These are phyloP conservation scores for Xylaria sp. DNA, from an alignment of 2,329 filamentous ascomycete genomes.

Conservation along the genomic window DNA sequence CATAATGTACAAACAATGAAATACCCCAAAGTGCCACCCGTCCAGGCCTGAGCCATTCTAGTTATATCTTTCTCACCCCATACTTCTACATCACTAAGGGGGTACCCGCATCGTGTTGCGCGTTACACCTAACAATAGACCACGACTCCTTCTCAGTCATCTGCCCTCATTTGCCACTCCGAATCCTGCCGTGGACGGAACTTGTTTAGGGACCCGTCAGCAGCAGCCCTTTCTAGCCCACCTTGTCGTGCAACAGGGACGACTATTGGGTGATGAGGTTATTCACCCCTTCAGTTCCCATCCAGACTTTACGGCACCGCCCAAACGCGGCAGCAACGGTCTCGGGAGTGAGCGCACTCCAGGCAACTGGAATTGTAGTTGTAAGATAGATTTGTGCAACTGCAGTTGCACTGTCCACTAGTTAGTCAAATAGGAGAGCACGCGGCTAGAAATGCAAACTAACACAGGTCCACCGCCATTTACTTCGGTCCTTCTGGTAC, in stretches of 20 bases:
- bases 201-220: background rate
- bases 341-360: slow-evolving; percentile 30
- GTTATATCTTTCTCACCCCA: slow-evolving; percentile 8
- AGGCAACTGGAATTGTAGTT: slow-evolving; percentile 24
- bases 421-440: slow-evolving; percentile 32
- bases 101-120: background rate
- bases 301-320: background rate
- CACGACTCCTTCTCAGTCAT: slow-evolving; percentile 1
- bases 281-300: background rate
- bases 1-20: slow-evolving; percentile 7
- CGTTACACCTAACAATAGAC: slow-evolving; percentile 5
- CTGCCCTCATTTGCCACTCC: slow-evolving; percentile 22
- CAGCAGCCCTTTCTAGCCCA: background rate
- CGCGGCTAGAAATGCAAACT: background rate
- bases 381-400: slow-evolving; percentile 35
- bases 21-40: slow-evolving; percentile 11
- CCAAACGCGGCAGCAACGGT: slow-evolving; percentile 26
- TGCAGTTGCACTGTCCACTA: slow-evolving; percentile 38
- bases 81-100: background rate
- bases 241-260: background rate
- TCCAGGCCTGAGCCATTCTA: slow-evolving; percentile 29
- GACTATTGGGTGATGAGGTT: background rate
- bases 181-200: background rate
- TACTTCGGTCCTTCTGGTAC: background rate
- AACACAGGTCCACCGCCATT: slow-evolving; percentile 45